Evolutionary conservation across 768 basidiomycete genomes (phyloP).

Genomic region (Trametes cingulata): DNA sequence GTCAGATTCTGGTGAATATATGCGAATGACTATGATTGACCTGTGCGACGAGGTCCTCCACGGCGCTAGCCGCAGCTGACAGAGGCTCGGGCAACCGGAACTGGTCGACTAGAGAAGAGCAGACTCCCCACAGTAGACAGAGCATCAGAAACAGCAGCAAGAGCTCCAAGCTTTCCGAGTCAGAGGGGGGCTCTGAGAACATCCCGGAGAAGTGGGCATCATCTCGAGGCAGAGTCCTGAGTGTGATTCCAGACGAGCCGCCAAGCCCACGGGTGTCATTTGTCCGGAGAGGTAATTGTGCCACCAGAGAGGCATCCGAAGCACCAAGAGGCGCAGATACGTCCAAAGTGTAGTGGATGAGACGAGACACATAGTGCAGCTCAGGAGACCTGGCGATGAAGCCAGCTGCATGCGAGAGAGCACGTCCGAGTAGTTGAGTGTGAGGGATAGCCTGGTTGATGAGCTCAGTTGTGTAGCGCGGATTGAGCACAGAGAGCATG

Average conservation of each 20-base stretch:
- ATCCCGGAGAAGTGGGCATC: neutral
- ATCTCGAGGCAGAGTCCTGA: neutral
- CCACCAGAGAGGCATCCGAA: too few relatives aligned
- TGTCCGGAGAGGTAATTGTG: too few relatives aligned
- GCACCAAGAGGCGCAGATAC: too few relatives aligned
- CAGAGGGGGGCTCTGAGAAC: neutral
- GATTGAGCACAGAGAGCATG: constrained; percentile 13
- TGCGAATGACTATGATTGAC: neutral
- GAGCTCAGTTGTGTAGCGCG: constrained; percentile 10
- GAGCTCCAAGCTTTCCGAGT: neutral
- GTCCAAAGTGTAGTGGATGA: neutral
- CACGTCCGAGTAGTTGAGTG: neutral
- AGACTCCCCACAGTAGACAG: neutral
- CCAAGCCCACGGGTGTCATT: neutral
- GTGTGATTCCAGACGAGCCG: neutral
- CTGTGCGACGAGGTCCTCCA: neutral
- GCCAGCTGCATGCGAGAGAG: neutral
- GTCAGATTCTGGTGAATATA: neutral
- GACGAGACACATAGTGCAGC: neutral
- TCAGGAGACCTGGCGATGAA: neutral
- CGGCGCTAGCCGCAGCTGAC: neutral
- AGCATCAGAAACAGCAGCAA: neutral
- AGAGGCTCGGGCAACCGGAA: constrained; percentile 5
- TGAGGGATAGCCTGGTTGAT: constrained; percentile 5
- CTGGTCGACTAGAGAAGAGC: neutral